Percentiles rank a stretch among this genome's conserved stretches.
Conservation (phyloP, 2,329 filamentous ascomycete genomes). For the Aspergillus fructus region DNA sequence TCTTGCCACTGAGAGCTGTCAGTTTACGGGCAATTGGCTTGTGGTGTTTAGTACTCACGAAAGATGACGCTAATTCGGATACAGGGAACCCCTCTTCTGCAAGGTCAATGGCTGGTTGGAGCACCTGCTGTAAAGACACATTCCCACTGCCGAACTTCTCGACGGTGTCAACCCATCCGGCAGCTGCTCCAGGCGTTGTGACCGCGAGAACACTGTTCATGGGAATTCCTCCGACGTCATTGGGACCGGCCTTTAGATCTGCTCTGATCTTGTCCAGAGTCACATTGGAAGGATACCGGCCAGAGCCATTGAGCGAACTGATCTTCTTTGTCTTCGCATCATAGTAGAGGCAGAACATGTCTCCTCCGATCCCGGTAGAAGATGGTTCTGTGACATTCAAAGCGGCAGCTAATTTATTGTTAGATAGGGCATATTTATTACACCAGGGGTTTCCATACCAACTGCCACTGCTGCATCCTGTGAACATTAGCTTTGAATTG, state of each 20-base stretch:
- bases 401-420: constrained; percentile 64
- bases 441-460: constrained; percentile 50
- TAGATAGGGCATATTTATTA: background rate
- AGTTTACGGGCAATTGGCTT: background rate
- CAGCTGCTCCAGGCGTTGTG: constrained; percentile 85
- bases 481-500: constrained; percentile 2
- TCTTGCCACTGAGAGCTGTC: constrained; percentile 63
- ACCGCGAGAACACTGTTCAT: constrained; percentile 75
- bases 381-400: constrained; percentile 92
- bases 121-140: constrained; percentile 71
- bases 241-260: constrained; percentile 65
- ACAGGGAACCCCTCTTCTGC: constrained; percentile 90
- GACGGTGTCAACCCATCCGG: constrained; percentile 88
- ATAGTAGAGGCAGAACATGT: constrained; percentile 96
- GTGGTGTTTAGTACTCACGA: constrained; percentile 52
- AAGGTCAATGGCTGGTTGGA: constrained; percentile 78
- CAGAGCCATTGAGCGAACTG: constrained; percentile 86
- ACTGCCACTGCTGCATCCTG: constrained; percentile 96
- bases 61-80: constrained; percentile 70
- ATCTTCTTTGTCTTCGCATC: constrained; percentile 79
- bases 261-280: constrained; percentile 69
- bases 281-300: constrained; percentile 70
- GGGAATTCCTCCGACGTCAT: constrained; percentile 63
- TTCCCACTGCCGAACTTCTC: constrained; percentile 88
- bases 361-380: constrained; percentile 92